Evolutionary conservation across 2,329 filamentous ascomycete genomes (phyloP).

Genomic region (Lithohypha guttulata): DNA sequence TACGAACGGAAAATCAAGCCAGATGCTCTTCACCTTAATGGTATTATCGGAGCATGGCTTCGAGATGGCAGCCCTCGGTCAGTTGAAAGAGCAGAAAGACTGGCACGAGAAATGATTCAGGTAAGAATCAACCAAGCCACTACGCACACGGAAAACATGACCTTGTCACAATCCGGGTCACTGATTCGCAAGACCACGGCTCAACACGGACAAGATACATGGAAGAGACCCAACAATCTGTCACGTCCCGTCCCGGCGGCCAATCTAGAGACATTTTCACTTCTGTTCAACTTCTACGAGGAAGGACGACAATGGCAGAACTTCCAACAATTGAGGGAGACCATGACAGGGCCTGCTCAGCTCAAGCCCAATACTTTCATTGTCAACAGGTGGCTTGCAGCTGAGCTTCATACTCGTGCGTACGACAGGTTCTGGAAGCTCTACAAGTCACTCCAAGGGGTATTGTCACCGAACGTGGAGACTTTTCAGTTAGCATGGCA

Average conservation of each 20-base stretch:
- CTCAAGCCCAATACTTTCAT: constrained; percentile 62
- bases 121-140: constrained; percentile 53
- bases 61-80: constrained; percentile 48
- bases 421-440: constrained; percentile 44
- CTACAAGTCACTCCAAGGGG: constrained; percentile 44
- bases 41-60: constrained; percentile 68
- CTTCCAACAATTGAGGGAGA: constrained; percentile 51
- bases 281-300: constrained; percentile 63
- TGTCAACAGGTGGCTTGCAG: constrained; percentile 66
- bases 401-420: constrained; percentile 51
- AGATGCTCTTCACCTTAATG: constrained; percentile 67
- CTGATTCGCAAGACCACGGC: constrained; percentile 6
- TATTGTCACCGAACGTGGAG: constrained; percentile 51
- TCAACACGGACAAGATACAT: constrained; percentile 1
- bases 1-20: constrained; percentile 55
- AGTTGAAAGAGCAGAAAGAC: constrained; percentile 51
- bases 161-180: background rate
- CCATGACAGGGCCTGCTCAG: constrained; percentile 48
- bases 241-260: constrained; percentile 44
- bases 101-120: constrained; percentile 69
- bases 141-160: constrained; percentile 22
- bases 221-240: constrained; percentile 29
- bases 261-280: constrained; percentile 65
- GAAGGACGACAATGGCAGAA: constrained; percentile 48
- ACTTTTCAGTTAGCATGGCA: constrained; percentile 60